Base-by-base conservation (phyloP, 352 stramenopile genomes). In the Globisporangium middletonii region DNA sequence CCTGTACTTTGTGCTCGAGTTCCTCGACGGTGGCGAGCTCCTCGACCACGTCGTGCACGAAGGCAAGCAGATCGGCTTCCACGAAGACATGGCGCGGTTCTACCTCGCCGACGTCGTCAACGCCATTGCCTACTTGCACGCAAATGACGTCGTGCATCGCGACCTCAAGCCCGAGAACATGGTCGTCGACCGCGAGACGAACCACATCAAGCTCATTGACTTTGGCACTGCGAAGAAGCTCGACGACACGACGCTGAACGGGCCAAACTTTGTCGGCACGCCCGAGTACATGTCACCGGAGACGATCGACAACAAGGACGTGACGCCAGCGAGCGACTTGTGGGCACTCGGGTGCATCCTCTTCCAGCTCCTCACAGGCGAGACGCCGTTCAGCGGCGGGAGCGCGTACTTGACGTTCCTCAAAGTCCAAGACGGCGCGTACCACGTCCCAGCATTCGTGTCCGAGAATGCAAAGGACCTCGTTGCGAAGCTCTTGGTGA, bases 161-260 rank as follows among this genome's bases (percentile, higher is more conserved):
- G 83, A 95, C 55, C 62, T 98, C 19, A 97, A 98, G 64, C 90
- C 96, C 0, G 96, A 99, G 63, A 99, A 99, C 68, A 94, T 99
- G 68, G 80, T 98, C 44, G 79, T 98, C 3, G 73, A 60, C 23
- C 69, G 72, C 23, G 47, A 59, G 1, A 75, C 85, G 50, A 74
- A 71, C 4, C 85, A 95, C 48, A 19, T 93, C 19, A 77, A 82
- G 23, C 64, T 95, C 19, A 87, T 95, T 42, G 85, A 95, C 55
- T 95, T 95, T 58, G 85, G 85, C 0, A 95, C 85, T 6, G 79
- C 85, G 35, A 95, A 95, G 38, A 83, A 91, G 47, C 35, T 93
- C 12, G 58, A 44, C 0, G 71, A 90, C 42, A 58, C 64, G 33
- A 33, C 77, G 6, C 74, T 92, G 0, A 89, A 92, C 55, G 83